These are phyloP conservation scores for Jaminaea rosea DNA, from an alignment of 1,284 basidiomycete genomes.

Conservation along the genomic window DNA sequence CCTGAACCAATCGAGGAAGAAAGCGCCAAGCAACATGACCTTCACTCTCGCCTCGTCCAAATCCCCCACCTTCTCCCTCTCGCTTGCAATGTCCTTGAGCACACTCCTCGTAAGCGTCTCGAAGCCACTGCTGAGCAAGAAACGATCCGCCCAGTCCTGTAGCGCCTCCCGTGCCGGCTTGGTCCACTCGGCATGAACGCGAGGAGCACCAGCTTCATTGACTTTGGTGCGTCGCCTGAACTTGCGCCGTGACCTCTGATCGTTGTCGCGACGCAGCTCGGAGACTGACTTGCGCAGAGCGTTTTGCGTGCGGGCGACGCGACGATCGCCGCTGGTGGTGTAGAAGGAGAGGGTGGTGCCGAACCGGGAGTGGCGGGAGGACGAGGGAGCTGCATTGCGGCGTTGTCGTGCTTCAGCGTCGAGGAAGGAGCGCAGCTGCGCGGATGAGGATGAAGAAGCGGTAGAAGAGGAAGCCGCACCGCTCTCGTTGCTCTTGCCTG, in stretches of 20 bases:
- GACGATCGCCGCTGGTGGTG: slow-evolving; percentile 29
- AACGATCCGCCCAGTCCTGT: slow-evolving; percentile 35
- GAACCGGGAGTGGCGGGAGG: slow-evolving; percentile 41
- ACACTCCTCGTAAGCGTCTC: slow-evolving; percentile 29
- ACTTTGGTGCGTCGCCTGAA: slow-evolving; percentile 23
- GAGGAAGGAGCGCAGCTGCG: slow-evolving; percentile 23
- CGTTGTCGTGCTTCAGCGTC: slow-evolving; percentile 26
- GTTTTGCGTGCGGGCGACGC: slow-evolving; percentile 27
- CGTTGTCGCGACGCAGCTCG: slow-evolving; percentile 28
- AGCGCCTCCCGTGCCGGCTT: slow-evolving; percentile 19
- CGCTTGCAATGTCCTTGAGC: slow-evolving; percentile 41
- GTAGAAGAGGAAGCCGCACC: background rate
- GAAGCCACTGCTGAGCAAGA: slow-evolving; percentile 33
- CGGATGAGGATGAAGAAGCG: no score
- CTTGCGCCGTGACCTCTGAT: slow-evolving; percentile 17
- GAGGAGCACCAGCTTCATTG: slow-evolving; percentile 32
- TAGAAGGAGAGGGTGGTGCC: slow-evolving; percentile 41
- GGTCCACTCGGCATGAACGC: slow-evolving; percentile 32
- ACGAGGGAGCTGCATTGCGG: slow-evolving; percentile 10
- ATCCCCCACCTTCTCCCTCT: slow-evolving; percentile 42
- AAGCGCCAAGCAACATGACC: slow-evolving; percentile 35
- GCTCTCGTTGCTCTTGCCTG: background rate
- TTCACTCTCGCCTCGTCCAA: slow-evolving; percentile 37
- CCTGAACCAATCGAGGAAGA: slow-evolving; percentile 44
- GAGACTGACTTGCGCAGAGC: slow-evolving; percentile 29